Conservation (phyloP, 345 rosid genomes). For the Salix viminalis region DNA sequence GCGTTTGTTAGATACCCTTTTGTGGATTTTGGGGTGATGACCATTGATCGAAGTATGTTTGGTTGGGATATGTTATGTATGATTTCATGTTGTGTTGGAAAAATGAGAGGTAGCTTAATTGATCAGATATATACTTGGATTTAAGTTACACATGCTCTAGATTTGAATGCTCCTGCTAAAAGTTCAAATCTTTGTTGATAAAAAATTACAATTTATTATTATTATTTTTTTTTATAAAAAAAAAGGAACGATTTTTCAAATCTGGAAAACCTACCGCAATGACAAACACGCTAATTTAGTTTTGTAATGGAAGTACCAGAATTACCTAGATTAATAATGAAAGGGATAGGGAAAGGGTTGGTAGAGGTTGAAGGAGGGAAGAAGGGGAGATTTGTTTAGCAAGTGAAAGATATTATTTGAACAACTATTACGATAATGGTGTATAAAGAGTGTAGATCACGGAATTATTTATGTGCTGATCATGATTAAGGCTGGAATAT, state of each 20-base stretch:
- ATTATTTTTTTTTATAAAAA: too few relatives aligned
- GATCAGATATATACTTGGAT: neutral
- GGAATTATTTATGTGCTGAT: too few relatives aligned
- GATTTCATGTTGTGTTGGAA: neutral
- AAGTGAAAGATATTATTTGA: neutral
- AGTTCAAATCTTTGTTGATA: too few relatives aligned
- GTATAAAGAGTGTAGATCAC: neutral
- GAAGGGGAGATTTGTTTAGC: neutral
- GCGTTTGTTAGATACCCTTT: neutral
- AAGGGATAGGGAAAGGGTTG: neutral
- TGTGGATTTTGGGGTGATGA: neutral
- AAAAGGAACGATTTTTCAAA: too few relatives aligned
- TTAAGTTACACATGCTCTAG: neutral
- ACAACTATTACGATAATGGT: neutral
- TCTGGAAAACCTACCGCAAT: too few relatives aligned
- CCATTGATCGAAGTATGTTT: neutral
- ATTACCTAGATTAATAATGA: too few relatives aligned
- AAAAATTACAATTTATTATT: too few relatives aligned
- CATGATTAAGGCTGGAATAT: neutral
- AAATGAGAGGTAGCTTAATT: neutral
- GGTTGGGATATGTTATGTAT: neutral
- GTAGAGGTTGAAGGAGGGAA: neutral
- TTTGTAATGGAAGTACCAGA: too few relatives aligned
- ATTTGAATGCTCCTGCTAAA: too few relatives aligned
- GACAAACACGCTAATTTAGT: too few relatives aligned